These are phyloP conservation scores for Kluyveromyces lactis DNA, from an alignment of 805 yeast species.

Conservation along the genomic window DNA sequence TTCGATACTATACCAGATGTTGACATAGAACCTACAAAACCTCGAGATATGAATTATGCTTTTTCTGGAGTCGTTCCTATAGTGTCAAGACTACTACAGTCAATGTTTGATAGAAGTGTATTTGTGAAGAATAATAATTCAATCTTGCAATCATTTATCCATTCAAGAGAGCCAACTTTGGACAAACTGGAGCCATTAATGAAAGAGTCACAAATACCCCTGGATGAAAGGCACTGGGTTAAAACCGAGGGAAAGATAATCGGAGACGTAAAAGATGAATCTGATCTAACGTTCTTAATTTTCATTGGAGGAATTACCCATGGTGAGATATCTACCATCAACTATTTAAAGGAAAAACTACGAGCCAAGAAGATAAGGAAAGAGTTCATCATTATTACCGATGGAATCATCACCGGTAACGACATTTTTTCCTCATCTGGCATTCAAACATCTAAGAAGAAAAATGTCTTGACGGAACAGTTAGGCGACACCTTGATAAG, in stretches of 20 bases:
- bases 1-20: constrained; percentile 8
- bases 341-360: constrained; percentile 44
- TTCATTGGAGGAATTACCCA: constrained; percentile 81
- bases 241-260: constrained; percentile 4
- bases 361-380: constrained; percentile 29
- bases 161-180: constrained; percentile 21
- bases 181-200: constrained; percentile 16
- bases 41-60: constrained; percentile 39
- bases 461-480: no score
- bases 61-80: constrained; percentile 82
- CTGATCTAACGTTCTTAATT: constrained; percentile 37
- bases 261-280: constrained; percentile 12
- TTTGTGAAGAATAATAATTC: constrained; percentile 30
- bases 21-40: constrained; percentile 12
- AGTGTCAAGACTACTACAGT: constrained; percentile 57
- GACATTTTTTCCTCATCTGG: background rate
- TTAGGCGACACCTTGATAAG: no score
- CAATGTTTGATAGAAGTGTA: constrained; percentile 51
- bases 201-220: constrained; percentile 5
- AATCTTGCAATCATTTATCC: constrained; percentile 25
- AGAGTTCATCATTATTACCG: constrained; percentile 39
- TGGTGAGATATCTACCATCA: constrained; percentile 70
- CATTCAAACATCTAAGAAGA: no score
- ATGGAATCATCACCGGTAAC: constrained; percentile 38
- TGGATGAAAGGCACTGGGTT: constrained; percentile 1